Evolutionary conservation across 805 yeast genomes (phyloP), one percentile per base, ranked within the genome.

Genomic region (Kazachstania kunashirensis): DNA sequence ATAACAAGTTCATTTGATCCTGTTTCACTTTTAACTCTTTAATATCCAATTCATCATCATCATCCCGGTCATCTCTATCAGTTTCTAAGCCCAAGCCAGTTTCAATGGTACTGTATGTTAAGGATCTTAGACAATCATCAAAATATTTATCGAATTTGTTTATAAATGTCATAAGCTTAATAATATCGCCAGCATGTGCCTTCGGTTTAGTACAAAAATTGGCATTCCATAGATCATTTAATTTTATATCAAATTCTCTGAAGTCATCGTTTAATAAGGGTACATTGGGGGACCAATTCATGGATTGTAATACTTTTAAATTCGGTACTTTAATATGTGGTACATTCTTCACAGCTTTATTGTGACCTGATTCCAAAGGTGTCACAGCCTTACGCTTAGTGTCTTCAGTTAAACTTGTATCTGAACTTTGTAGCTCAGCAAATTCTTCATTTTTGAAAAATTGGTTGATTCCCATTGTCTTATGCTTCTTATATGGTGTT

Each of bases 151-250:
- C 37, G 34, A 57, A 57, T 38, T 57, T 57, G 28, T 49, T 52
- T 13, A 57, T 35, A 36, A 57, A 57, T 5, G 55, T 37, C 57
- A 57, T 49, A 10, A 55, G 37, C 24, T 49, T 55, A n/a, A 54
- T 29, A 16, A 57, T 42, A 35, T 52, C 52, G 32, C 54, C 56
- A 6, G 59, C 57, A 36, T 51, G 51, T n/a, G 43, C 42, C 6
- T 49, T 41, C 3, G 48, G 39, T 33, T 39, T 51, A 42, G 47
- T 2, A 15, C 13, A 12, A 9, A 35, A 15, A 14, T 11, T 10
- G 23, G 17, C 12, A 18, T 5, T 31, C 39, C 35, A 36, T 3
- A 20, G 8, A 1, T 26, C 14, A 7, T 18, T 9, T 12, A 31
- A n/a, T 11, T 15, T 24, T 13, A 19, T 19, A 8, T 24, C 24